Base-by-base conservation (phyloP, 352 stramenopile genomes). In the Phytophthora melonis region DNA sequence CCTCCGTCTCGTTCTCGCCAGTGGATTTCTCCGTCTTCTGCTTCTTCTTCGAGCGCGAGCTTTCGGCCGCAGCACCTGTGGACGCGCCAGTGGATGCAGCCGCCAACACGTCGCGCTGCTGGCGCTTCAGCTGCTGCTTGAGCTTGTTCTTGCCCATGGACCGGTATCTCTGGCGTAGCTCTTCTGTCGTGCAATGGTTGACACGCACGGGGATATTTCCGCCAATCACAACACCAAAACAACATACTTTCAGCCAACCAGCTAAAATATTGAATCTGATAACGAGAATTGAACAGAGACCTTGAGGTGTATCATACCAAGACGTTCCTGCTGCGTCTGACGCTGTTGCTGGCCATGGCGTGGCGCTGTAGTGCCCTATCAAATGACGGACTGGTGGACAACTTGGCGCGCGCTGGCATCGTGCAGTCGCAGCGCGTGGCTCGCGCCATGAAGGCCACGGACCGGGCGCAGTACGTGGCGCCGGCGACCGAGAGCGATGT, bases 361-460 rank as follows among this genome's bases (percentile, higher is more conserved):
- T 94, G 87, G 87, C 85, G 82, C 18, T 94, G 87, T 75, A 94
- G 87, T 45, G 81, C 87, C 54, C 58, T 86, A 25, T 81, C 75
- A 19, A 91, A 94, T 57, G 83, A 91, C 21, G 86, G 60, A n/a
- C 70, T 94, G 19, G 82, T 95, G 60, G 77, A 94, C 64, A 92
- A 97, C 72, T 75, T 94, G 65, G 68, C 75, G 47, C 80, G 82
- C 32, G 80, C 81, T 16, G 79, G 90, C 39, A 85, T 97, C 61
- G 76, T 94, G 68, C 82, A 90, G 74, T 90, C 89, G 53, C 75
- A 76, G 57, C 78, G 77, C 23, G 85, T 92, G 66, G 78, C 81
- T 36, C 47, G 82, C 21, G 88, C 91, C 54, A 97, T 97, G 91
- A 87, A 91, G 39, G 77, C 78, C 23, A 93, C 86, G 13, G 89